These are phyloP conservation scores for Linnemannia schmuckeri DNA, from an alignment of 192 early-diverging fungal genomes.

Conservation along the genomic window DNA sequence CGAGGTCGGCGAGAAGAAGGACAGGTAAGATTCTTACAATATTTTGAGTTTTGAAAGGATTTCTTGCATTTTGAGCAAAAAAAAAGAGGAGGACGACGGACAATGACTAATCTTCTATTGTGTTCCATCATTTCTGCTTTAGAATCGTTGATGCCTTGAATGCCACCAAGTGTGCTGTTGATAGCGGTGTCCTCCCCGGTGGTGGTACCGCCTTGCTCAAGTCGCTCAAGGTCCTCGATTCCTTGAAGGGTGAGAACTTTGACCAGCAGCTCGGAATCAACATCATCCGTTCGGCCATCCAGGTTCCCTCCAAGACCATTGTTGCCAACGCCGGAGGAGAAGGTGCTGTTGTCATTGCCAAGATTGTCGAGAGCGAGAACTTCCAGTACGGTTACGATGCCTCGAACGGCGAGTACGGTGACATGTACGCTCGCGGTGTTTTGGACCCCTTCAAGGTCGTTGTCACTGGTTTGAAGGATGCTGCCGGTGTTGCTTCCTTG, in stretches of 20 bases:
- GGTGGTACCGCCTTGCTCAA: constrained; percentile 98
- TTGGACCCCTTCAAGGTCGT: constrained; percentile 99
- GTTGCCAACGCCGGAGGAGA: constrained; percentile 98
- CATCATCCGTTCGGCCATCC: constrained; percentile 95
- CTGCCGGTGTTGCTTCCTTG: constrained; percentile 96
- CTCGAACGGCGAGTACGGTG: constrained; percentile 89
- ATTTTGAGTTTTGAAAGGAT: not conserved
- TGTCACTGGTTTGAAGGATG: constrained; percentile 97
- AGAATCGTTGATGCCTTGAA: constrained; percentile 96
- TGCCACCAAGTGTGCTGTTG: constrained; percentile 98
- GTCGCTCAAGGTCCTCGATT: constrained; percentile 85
- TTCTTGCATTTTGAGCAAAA: not conserved
- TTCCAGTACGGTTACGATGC: constrained; percentile 98
- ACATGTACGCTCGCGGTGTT: constrained; percentile 98
- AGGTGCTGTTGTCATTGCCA: constrained; percentile 96
- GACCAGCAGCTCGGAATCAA: constrained; percentile 98
- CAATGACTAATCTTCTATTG: constrained; percentile 3
- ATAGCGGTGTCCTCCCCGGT: constrained; percentile 99
- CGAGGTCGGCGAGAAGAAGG: constrained; percentile 99
- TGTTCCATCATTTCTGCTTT: not conserved
- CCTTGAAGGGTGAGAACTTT: constrained; percentile 95
- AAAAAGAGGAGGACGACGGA: not conserved
- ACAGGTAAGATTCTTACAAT: constrained; percentile 65
- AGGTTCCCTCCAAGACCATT: constrained; percentile 93
- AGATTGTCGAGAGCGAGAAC: constrained; percentile 87